Evolutionary conservation across 2,329 filamentous ascomycete genomes (phyloP).

Genomic region (Sarocladium oryzae): DNA sequence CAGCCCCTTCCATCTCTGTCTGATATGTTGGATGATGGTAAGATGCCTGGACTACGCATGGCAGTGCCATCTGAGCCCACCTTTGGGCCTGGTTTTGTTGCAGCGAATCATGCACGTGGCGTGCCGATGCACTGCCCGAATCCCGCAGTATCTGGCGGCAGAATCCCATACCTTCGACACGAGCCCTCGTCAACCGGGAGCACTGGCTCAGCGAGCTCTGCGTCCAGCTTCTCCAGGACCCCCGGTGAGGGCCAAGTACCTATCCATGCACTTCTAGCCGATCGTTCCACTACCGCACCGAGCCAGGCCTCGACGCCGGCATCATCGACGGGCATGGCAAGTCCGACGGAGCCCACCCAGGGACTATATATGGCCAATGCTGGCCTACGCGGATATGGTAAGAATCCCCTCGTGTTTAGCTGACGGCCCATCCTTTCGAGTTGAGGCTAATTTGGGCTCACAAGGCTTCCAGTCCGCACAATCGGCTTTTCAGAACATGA

Average conservation of each 20-base stretch:
- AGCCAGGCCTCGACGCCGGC: conserved; percentile 13
- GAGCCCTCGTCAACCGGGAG: conserved; percentile 41
- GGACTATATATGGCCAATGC: conserved; percentile 15
- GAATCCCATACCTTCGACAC: conserved; percentile 34
- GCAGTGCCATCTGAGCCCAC: conserved; percentile 12
- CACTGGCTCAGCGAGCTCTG: conserved; percentile 33
- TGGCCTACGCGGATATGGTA: conserved; percentile 30
- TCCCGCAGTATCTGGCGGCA: conserved; percentile 17
- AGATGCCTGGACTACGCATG: conserved; percentile 12
- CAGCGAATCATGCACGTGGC: conserved; percentile 24
- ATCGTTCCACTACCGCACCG: conserved; percentile 21
- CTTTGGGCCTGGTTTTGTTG: conserved; percentile 18
- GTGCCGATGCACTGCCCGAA: conserved; percentile 21
- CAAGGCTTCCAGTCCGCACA: conserved; percentile 28
- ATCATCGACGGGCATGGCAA: conserved; percentile 16
- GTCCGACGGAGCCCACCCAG: conserved; percentile 19
- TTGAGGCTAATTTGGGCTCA: conserved; percentile 22
- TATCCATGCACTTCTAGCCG: conserved; percentile 46
- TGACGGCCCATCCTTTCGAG: neutral
- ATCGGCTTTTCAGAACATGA: conserved; percentile 25
- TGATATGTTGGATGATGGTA: conserved; percentile 38
- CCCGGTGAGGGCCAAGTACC: conserved; percentile 45
- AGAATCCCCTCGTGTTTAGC: conserved; percentile 11
- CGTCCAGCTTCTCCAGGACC: conserved; percentile 28
- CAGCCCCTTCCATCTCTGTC: conserved; percentile 40